Conservation (phyloP, 768 basidiomycete species). For the Mycena leptocephala region DNA sequence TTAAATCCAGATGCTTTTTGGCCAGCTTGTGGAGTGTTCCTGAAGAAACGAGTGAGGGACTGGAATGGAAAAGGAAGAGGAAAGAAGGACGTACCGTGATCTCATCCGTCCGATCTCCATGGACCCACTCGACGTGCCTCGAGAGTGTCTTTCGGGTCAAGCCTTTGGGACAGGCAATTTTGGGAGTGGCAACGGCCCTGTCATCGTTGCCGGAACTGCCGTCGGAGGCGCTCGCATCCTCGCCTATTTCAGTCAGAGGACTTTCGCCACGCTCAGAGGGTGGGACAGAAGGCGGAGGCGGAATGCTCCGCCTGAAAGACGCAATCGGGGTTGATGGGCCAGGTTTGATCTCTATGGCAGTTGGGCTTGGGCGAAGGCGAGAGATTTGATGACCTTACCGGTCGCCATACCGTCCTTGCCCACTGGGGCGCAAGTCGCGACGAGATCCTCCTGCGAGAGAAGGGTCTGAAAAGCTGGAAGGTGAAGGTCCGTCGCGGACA, state of each 20-base stretch:
- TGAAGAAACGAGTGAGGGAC: neutral
- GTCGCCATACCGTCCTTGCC: neutral
- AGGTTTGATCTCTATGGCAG: neutral
- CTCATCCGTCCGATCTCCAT: neutral
- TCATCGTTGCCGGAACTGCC: too few relatives aligned
- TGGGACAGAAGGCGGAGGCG: neutral
- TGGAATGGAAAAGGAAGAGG: neutral
- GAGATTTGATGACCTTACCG: neutral
- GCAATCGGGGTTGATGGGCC: neutral
- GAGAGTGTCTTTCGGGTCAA: neutral
- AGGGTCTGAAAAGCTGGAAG: too few relatives aligned
- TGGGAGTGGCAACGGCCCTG: too few relatives aligned
- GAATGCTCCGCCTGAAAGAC: neutral
- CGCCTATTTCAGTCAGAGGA: too few relatives aligned
- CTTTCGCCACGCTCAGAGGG: neutral
- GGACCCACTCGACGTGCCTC: neutral
- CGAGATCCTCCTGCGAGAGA: too few relatives aligned
- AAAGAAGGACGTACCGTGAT: neutral
- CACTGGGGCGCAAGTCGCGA: too few relatives aligned
- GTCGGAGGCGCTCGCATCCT: too few relatives aligned
- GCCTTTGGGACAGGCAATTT: neutral
- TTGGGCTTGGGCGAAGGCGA: neutral
- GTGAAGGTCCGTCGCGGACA: too few relatives aligned
- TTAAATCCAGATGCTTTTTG: neutral
- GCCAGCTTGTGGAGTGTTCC: neutral